phyloP scores from a whole-genome alignment of 768 basidiomycete species.

The Podaxis rugospora region DNA sequence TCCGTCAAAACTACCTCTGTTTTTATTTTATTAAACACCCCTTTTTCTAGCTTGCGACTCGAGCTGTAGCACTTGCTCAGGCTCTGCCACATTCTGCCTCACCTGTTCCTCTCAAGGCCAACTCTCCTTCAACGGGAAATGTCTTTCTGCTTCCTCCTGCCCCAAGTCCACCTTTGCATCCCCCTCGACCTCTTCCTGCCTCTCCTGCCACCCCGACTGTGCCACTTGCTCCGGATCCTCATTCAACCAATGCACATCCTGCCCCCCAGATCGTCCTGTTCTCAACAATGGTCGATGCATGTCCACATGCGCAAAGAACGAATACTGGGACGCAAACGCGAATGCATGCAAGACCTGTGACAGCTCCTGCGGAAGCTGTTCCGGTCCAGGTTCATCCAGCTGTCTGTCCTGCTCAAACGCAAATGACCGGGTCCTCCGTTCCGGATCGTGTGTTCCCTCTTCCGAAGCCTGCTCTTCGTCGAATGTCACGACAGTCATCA shows the following conservation, averaged over 20 bases:
- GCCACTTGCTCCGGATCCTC: conserved; percentile 66
- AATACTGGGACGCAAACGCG: conserved; percentile 66
- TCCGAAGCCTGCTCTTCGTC: conserved; percentile 47
- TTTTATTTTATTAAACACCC: neutral
- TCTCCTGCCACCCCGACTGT: conserved; percentile 80
- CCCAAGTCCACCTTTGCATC: conserved; percentile 67
- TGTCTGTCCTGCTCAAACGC: conserved; percentile 76
- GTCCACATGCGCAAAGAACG: conserved; percentile 61
- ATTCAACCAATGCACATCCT: conserved; percentile 75
- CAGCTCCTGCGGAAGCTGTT: conserved; percentile 72
- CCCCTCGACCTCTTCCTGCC: conserved; percentile 58
- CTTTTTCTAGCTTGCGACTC: conserved; percentile 56
- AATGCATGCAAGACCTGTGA: conserved; percentile 67
- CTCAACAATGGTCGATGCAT: conserved; percentile 71
- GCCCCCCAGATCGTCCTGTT: conserved; percentile 65
- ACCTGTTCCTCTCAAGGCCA: conserved; percentile 57
- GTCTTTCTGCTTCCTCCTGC: conserved; percentile 55
- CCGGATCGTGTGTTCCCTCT: conserved; percentile 51
- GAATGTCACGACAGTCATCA: conserved; percentile 46
- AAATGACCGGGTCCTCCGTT: conserved; percentile 48
- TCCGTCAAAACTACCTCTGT: neutral
- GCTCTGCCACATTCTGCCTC: conserved; percentile 65
- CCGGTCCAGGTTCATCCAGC: conserved; percentile 57
- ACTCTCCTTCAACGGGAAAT: conserved; percentile 68
- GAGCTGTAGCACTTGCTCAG: conserved; percentile 66